Evolutionary conservation across 139 green algal genomes (phyloP).

Genomic region (Chlorella sorokiniana): DNA sequence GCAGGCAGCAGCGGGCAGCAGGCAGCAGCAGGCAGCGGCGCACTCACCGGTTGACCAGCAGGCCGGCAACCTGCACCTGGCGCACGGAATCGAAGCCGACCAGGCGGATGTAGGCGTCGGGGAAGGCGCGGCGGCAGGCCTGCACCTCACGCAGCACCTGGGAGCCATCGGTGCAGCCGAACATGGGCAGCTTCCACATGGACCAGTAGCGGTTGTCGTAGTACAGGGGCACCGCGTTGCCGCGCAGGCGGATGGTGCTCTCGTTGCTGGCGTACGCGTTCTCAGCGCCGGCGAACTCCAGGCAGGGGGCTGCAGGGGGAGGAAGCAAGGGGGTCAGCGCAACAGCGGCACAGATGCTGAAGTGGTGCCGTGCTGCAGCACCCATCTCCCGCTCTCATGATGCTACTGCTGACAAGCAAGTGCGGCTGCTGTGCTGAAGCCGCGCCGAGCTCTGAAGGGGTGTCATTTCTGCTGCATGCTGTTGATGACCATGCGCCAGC

Average conservation of each 20-base stretch:
- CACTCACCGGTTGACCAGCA: constrained; percentile 69
- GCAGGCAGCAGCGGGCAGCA: too few species aligned
- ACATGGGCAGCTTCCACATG: constrained; percentile 99
- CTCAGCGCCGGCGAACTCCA: constrained; percentile 91
- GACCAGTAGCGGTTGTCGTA: constrained; percentile 98
- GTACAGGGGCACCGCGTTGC: constrained; percentile 62
- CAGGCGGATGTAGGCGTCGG: constrained; percentile 92
- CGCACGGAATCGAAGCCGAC: constrained; percentile 75
- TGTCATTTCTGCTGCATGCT: too few species aligned
- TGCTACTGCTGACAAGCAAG: too few species aligned
- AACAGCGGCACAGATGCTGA: background rate
- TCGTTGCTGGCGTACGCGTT: constrained; percentile 73
- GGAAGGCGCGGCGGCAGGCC: constrained; percentile 86
- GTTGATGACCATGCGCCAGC: too few species aligned
- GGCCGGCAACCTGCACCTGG: constrained; percentile 76
- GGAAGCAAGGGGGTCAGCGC: background rate
- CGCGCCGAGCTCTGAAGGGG: too few species aligned
- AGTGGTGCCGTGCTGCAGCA: background rate
- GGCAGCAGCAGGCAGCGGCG: too few species aligned
- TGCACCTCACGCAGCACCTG: constrained; percentile 93
- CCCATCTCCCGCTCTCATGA: too few species aligned
- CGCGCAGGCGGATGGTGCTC: constrained; percentile 69
- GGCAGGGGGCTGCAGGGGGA: constrained; percentile 68
- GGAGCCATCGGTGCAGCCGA: constrained; percentile 93
- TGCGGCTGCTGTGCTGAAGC: too few species aligned